Base-by-base conservation (phyloP, 2,329 filamentous ascomycete genomes). In the Trichoderma brevicompactum region DNA sequence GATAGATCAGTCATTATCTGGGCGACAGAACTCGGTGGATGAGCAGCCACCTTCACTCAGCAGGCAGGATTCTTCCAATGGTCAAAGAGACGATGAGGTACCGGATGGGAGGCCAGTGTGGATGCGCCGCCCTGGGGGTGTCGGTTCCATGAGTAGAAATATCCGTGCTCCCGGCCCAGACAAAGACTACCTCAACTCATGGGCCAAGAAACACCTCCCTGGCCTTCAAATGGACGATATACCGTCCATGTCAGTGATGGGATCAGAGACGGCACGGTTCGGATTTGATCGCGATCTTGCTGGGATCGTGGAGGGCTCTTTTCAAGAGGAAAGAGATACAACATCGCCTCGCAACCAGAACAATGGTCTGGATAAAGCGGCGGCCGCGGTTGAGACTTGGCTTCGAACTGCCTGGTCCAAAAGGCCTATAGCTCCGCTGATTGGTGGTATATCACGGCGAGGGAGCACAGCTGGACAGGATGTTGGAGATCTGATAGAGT, bases 311-410 rank as follows among this genome's bases (percentile, higher is more conserved):
- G 84, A 87, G 70, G 81, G 80, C 69, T 78, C 83, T 23, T 79
- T 82, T 70, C 79, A 83, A 69, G 78, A 84, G 65, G 80, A 82
- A 17, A 76, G 80, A 49, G 78, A 83, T 65, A 71, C 77, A 17
- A 65, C 74, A 43, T 72, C 81, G 10, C 70, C 78, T 5, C 76
- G 79, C n/a, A 77, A 79, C 55, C 81, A 83, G 53, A 82, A 83
- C 13, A 82, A 78, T 3, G 81, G 84, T 1, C 80, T 98, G 2
- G 93, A 97, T 72, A 91, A 94, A 68, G 89, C 96, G 9, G 93
- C 94, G 1, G 90, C 92, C 6, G 90, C 91, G 2, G 89, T 98
- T 36, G 95, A 98, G 78, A 90, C 89, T 1, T 99, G 95, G 93
- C 82, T 98, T 66, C 85, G 94, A 67, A 92, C 92, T 68, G 88